Evolutionary conservation across 1,284 basidiomycete genomes (phyloP), one percentile per base, ranked within the genome.

Genomic region (Termitomyces sp.): DNA sequence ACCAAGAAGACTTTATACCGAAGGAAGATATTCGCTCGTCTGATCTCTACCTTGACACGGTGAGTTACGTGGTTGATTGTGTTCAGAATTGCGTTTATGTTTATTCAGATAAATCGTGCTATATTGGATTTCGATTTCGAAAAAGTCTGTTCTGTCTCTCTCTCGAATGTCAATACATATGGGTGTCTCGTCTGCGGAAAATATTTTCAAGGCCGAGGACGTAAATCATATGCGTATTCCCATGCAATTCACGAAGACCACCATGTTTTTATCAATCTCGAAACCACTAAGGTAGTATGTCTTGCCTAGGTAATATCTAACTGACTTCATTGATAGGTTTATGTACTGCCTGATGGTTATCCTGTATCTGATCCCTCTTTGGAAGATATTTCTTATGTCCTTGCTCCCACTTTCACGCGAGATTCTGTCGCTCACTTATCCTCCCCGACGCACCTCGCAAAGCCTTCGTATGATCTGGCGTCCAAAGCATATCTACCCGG

Each of bases 91-190:
- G 15, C 19, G 13, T 53, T 54, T 15, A 50, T 47, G 58, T 56
- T 61, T 56, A 33, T 60, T 53, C 64, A 94, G 94, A 90, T 97
- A 61, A 93, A 95, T 66, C 82, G 94, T 55, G 82, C 81, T 53
- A 79, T 86, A 39, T 84, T 99, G 58, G 97, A 99, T 72, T 99
- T 99, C 72, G 97, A 99, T 74, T 99, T 99, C 67, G 97, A 99
- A 76, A 94, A 96, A 77, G 82, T 99, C 30, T 99, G 97, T 78
- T 98, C 94, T 8, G 93, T 99, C 55, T 96, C 92, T 28, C 78
- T 94, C 46, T 92, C 92, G 30, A 97, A 98, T 71, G 94, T 98
- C 79, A 97, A 99, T 70, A 91, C 92, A 59, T 99, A 99, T 66
- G 94, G 93, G 21, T 99, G 97, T 68, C 84, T 99, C 46, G 94